Conservation (phyloP, 179 eudicot genomes). For the Spergularia azorica region DNA sequence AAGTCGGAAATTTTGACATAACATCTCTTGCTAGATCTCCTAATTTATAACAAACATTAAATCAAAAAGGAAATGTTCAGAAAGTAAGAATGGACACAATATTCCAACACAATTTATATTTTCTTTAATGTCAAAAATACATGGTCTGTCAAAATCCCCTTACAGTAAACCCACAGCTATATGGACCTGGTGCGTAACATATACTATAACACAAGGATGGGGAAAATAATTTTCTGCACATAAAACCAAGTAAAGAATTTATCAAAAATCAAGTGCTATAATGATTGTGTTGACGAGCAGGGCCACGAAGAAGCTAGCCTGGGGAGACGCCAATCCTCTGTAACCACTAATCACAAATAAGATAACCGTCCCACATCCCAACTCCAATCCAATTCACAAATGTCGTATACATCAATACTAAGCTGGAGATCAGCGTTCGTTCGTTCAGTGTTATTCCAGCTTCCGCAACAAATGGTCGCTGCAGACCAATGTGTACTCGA, state of each 20-base stretch:
- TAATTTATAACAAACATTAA: too few species aligned
- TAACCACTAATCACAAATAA: constrained; percentile 11
- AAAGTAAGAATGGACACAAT: too few species aligned
- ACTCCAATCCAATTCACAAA: constrained; percentile 25
- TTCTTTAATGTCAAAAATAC: neutral
- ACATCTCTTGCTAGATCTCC: too few species aligned
- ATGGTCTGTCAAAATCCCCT: constrained; percentile 26
- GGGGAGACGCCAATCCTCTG: constrained; percentile 13
- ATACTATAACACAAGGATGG: constrained; percentile 4
- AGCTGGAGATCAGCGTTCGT: constrained; percentile 15
- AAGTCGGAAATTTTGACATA: too few species aligned
- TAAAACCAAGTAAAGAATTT: constrained; percentile 28
- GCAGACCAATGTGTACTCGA: constrained; percentile 14
- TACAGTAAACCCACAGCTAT: constrained; percentile 18
- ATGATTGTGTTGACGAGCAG: constrained; percentile 21
- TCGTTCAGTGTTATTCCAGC: constrained; percentile 25
- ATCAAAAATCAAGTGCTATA: constrained; percentile 21
- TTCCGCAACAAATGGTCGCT: constrained; percentile 17
- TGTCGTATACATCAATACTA: constrained; percentile 31
- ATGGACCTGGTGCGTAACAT: neutral
- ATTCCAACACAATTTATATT: neutral
- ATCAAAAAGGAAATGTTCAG: too few species aligned
- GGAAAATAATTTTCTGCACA: constrained; percentile 16
- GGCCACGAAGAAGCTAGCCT: constrained; percentile 27
- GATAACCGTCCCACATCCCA: constrained; percentile 11